Conservation (phyloP, 306 rosid genomes). For the Abrus pulchellus region DNA sequence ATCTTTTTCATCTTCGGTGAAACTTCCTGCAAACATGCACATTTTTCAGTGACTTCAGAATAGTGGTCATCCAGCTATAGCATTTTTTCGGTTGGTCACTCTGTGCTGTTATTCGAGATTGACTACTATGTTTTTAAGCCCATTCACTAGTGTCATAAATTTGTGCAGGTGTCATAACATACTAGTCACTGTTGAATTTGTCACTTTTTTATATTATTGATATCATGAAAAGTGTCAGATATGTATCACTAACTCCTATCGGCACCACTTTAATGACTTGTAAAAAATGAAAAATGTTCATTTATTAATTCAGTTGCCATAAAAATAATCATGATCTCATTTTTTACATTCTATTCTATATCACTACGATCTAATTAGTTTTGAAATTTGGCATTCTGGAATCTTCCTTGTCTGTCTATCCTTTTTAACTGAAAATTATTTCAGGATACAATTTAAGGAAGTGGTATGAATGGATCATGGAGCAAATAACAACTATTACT, state of each 20-base stretch:
- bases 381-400: constrained; percentile 2
- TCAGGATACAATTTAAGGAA: constrained; percentile 29
- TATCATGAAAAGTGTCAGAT: constrained; percentile 32
- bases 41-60: no score
- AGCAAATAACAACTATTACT: constrained; percentile 17
- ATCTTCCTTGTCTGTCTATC: constrained; percentile 2
- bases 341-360: constrained; percentile 31
- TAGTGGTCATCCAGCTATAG: no score
- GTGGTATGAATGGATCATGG: constrained; percentile 22
- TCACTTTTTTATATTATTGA: constrained; percentile 10
- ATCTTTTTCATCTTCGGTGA: no score
- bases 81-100: no score
- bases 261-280: constrained; percentile 13
- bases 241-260: constrained; percentile 6
- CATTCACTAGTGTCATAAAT: constrained; percentile 26
- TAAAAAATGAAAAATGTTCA: not conserved
- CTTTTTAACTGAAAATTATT: constrained; percentile 8
- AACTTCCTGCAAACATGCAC: no score
- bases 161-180: constrained; percentile 6
- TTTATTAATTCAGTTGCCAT: constrained; percentile 27
- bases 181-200: not conserved
- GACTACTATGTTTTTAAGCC: not conserved
- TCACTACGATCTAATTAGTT: constrained; percentile 13
- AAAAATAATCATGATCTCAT: constrained; percentile 34
- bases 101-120: no score